Conservation (phyloP, 768 basidiomycete species). For the Austroboletus festivus region DNA sequence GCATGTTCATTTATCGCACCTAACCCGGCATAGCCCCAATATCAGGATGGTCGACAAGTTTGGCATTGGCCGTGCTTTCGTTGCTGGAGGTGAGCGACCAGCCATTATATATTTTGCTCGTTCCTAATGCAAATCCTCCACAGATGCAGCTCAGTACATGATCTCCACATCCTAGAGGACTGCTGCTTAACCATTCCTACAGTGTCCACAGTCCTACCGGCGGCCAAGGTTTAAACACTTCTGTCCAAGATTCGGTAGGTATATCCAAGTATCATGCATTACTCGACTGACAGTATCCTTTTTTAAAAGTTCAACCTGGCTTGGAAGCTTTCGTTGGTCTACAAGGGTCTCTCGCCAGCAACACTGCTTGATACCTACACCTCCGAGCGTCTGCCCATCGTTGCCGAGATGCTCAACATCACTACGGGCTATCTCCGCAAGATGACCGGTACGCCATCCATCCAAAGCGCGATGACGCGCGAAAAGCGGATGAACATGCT, state of each 20-base stretch:
- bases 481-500: slow-evolving; percentile 20
- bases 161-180: too few relatives aligned
- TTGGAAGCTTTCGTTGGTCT: slow-evolving; percentile 45
- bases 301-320: slow-evolving; percentile 37
- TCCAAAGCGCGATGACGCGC: neutral
- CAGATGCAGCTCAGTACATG: slow-evolving; percentile 45
- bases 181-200: neutral
- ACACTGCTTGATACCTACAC: slow-evolving; percentile 41
- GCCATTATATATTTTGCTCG: neutral
- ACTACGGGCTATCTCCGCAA: slow-evolving; percentile 28
- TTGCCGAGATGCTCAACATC: slow-evolving; percentile 42
- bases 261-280: neutral
- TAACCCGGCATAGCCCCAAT: slow-evolving; percentile 35
- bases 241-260: slow-evolving; percentile 39
- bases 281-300: neutral
- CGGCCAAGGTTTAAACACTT: slow-evolving; percentile 35
- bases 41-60: slow-evolving; percentile 47
- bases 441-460: neutral
- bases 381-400: slow-evolving; percentile 43
- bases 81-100: slow-evolving; percentile 40
- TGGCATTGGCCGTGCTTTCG: slow-evolving; percentile 42
- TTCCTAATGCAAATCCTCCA: neutral
- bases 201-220: slow-evolving; percentile 26
- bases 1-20: neutral
- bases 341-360: slow-evolving; percentile 33